Evolutionary conservation across 1,139 yeast genomes (phyloP).

Genomic region (Candida sp.): DNA sequence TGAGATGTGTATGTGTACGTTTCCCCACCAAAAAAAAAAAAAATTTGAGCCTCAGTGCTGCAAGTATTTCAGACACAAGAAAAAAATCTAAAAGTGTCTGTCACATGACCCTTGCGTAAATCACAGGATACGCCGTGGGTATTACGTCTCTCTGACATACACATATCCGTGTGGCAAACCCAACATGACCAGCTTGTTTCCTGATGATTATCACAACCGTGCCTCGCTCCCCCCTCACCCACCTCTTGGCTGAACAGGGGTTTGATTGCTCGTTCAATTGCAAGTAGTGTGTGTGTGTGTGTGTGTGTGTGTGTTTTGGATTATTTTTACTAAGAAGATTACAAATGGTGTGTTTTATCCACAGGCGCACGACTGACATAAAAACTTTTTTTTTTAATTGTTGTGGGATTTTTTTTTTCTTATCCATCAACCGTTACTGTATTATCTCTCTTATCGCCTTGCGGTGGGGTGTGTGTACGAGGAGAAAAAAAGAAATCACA

Average conservation of each 20-base stretch:
- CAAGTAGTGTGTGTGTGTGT: no score
- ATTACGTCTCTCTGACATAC: not conserved
- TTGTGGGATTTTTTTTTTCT: not conserved
- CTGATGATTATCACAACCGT: no score
- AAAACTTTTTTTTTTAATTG: not conserved
- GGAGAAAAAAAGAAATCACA: not conserved
- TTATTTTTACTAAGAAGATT: not conserved
- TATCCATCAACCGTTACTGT: not conserved
- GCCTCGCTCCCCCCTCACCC: no score
- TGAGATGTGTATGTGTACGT: not conserved
- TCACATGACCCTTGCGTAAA: not conserved
- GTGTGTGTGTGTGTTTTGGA: not conserved
- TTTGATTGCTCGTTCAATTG: no score
- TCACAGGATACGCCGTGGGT: not conserved
- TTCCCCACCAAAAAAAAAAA: not conserved
- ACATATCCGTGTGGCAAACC: not conserved
- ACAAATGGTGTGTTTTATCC: not conserved
- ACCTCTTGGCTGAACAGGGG: no score
- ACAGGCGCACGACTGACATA: not conserved
- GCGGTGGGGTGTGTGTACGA: not conserved
- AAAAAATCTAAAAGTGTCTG: not conserved
- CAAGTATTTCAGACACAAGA: not conserved
- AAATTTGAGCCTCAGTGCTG: not conserved
- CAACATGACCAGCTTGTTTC: not conserved
- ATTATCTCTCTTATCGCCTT: not conserved